Conservation (phyloP, 2,329 filamentous ascomycete genomes). For the Plectosphaerella sp. region DNA sequence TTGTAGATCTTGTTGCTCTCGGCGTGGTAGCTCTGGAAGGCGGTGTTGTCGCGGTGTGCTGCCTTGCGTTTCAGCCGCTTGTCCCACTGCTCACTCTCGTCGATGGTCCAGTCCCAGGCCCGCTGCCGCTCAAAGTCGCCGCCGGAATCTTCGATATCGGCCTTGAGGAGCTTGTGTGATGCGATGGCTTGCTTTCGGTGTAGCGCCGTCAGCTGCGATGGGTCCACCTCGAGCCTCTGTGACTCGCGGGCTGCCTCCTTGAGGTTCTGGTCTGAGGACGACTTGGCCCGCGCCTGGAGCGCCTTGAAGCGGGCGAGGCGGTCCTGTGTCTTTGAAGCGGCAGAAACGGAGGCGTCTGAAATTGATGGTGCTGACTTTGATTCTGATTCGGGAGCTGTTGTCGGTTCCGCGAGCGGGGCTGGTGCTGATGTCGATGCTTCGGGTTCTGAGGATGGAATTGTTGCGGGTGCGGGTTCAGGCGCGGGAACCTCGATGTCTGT, state of each 20-base stretch:
- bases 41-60: slow-evolving; percentile 74
- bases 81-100: slow-evolving; percentile 94
- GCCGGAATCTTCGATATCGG: slow-evolving; percentile 77
- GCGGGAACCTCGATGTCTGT: slow-evolving; percentile 7
- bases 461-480: not conserved
- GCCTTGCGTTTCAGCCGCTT: slow-evolving; percentile 82
- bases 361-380: slow-evolving; percentile 1
- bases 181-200: slow-evolving; percentile 83
- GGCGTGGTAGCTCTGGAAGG: slow-evolving; percentile 83
- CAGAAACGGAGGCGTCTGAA: slow-evolving; percentile 10
- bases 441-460: not conserved
- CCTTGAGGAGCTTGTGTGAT: slow-evolving; percentile 88
- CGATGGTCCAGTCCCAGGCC: slow-evolving; percentile 97
- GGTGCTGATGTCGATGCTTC: slow-evolving; percentile 1
- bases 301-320: slow-evolving; percentile 81
- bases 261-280: slow-evolving; percentile 68
- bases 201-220: slow-evolving; percentile 71
- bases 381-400: not conserved
- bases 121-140: slow-evolving; percentile 97
- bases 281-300: slow-evolving; percentile 75
- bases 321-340: slow-evolving; percentile 52
- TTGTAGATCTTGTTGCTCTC: slow-evolving; percentile 94
- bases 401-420: slow-evolving; percentile 9
- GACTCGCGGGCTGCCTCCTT: slow-evolving; percentile 82
- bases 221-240: slow-evolving; percentile 73